Conservation (phyloP, 371 early-diverging fungal species). For the Mucor circinelloides region DNA sequence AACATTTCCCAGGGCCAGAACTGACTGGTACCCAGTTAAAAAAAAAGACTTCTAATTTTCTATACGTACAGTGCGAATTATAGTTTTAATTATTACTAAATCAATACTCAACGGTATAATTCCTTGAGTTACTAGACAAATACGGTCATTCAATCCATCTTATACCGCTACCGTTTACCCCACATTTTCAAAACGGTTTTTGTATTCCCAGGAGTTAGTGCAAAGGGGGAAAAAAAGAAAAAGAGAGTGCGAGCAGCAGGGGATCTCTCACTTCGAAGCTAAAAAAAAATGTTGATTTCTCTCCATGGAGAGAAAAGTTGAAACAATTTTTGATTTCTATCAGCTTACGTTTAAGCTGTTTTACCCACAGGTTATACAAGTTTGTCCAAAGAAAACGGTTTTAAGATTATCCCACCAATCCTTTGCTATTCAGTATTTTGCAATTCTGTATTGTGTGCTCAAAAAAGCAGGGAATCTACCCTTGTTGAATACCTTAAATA, state of each 20-base stretch:
- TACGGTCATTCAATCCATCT: background rate
- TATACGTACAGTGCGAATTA: background rate
- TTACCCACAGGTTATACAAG: background rate
- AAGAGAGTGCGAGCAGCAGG: background rate
- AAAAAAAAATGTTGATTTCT: background rate
- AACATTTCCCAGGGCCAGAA: conserved; percentile 23
- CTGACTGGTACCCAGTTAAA: conserved; percentile 8
- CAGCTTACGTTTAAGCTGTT: background rate
- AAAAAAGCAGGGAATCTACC: background rate
- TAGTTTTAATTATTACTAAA: background rate
- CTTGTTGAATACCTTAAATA: background rate
- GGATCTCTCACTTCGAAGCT: background rate
- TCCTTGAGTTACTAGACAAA: background rate
- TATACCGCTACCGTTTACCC: conserved; percentile 1
- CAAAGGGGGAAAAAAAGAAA: background rate
- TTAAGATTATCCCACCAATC: conserved; percentile 1
- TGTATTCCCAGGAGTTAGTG: background rate
- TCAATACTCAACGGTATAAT: background rate
- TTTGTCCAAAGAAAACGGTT: background rate
- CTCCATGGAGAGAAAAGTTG: background rate
- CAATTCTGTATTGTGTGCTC: background rate
- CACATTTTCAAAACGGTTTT: background rate
- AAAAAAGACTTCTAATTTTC: background rate
- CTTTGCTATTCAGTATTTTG: background rate
- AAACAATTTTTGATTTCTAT: background rate